phyloP scores from a whole-genome alignment of 2,329 filamentous ascomycete genomes.

The Colletotrichum phormii region DNA sequence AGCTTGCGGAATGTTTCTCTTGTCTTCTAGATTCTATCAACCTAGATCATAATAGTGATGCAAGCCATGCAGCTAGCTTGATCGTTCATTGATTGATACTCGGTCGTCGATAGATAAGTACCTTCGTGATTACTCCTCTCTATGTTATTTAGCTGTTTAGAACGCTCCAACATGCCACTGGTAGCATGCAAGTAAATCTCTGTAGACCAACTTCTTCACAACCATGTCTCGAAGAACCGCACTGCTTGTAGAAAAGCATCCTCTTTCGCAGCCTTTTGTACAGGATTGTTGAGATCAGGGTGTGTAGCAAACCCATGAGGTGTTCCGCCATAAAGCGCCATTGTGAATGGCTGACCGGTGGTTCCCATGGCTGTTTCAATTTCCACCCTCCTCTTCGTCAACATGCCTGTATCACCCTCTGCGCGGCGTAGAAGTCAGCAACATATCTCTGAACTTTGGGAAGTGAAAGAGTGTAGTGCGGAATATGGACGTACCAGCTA shows the following conservation, averaged over 20 bases:
- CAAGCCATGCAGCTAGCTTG: too few species aligned
- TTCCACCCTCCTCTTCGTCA: constrained; percentile 59
- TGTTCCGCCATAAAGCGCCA: constrained; percentile 71
- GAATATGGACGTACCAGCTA: constrained; percentile 59
- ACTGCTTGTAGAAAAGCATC: constrained; percentile 82
- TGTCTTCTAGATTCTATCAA: too few species aligned
- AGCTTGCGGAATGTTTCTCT: too few species aligned
- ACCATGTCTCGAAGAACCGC: constrained; percentile 75
- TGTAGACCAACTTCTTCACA: not conserved
- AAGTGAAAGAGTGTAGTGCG: not conserved
- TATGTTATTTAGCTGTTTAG: too few species aligned
- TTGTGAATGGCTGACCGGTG: constrained; percentile 19
- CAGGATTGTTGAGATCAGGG: constrained; percentile 63
- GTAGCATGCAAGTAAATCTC: not conserved
- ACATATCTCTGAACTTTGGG: not conserved
- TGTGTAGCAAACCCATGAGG: constrained; percentile 81
- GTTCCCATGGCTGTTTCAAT: constrained; percentile 16
- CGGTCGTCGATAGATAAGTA: too few species aligned
- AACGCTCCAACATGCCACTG: not conserved
- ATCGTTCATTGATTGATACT: too few species aligned
- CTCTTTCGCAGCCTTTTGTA: constrained; percentile 78
- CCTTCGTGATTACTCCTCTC: too few species aligned
- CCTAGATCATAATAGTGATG: too few species aligned
- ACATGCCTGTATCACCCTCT: constrained; percentile 71
- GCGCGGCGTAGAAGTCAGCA: not conserved